Evolutionary conservation across 164 flowering plant genomes (phyloP).

Genomic region (Vitis labrusca): DNA sequence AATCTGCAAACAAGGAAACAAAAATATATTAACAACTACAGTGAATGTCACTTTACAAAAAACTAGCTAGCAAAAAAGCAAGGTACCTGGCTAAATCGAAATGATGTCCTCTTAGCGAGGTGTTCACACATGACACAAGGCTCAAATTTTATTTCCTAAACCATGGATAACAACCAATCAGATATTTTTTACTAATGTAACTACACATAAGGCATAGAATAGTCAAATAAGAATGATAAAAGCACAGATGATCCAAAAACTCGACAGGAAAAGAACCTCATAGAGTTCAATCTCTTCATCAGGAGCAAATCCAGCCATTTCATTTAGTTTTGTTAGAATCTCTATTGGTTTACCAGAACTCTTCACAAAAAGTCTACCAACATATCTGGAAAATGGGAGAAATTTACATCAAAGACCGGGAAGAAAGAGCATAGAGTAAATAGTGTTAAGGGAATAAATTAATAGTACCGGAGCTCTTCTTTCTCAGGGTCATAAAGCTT

Average conservation of each 20-base stretch:
- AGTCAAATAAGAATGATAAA: too few species aligned
- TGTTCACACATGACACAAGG: conserved; percentile 94
- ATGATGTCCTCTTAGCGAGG: conserved; percentile 71
- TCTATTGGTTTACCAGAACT: conserved; percentile 74
- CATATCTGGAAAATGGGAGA: conserved; percentile 55
- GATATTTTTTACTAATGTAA: not conserved
- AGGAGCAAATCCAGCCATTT: conserved; percentile 85
- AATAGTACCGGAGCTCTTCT: conserved; percentile 69
- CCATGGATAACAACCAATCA: not conserved
- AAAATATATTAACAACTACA: not conserved
- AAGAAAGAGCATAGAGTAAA: not conserved
- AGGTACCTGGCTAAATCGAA: conserved; percentile 79
- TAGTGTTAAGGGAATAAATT: not conserved
- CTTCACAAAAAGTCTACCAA: conserved; percentile 89
- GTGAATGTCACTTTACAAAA: not conserved
- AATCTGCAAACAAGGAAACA: conserved; percentile 45
- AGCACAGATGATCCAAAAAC: not conserved
- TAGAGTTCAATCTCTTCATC: conserved; percentile 91
- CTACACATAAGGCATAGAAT: not conserved
- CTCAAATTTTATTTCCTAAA: conserved; percentile 94
- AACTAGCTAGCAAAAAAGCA: not conserved
- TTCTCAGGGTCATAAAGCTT: conserved; percentile 90
- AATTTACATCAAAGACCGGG: conserved; percentile 2
- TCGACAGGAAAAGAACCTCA: conserved; percentile 56
- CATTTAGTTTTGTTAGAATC: conserved; percentile 68